These are phyloP conservation scores for Cordyceps tenuipes DNA, from an alignment of 2,329 filamentous ascomycete species.

Conservation along the genomic window DNA sequence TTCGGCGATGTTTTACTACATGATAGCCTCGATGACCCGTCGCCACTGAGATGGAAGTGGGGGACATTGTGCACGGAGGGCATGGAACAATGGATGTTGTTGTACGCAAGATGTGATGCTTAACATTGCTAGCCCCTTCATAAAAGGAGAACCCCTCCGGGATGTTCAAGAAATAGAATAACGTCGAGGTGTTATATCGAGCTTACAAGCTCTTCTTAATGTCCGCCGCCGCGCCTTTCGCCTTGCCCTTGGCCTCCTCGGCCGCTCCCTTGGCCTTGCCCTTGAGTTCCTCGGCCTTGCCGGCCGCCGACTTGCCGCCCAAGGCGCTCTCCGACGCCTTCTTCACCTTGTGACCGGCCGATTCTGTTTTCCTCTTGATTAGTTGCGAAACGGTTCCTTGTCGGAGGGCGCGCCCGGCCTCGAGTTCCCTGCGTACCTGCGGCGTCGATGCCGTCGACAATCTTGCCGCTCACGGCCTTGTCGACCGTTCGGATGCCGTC, in stretches of 20 bases:
- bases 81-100: too few species aligned
- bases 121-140: too few species aligned
- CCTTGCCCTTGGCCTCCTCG: conserved; percentile 33
- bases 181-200: neutral
- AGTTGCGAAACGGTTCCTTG: neutral
- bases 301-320: conserved; percentile 25
- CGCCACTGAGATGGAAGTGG: too few species aligned
- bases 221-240: conserved; percentile 35
- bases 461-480: conserved; percentile 50
- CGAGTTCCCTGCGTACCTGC: conserved; percentile 37
- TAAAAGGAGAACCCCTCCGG: too few species aligned
- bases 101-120: too few species aligned
- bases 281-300: conserved; percentile 29
- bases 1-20: too few species aligned
- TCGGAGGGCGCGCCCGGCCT: too few species aligned
- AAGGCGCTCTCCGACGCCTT: conserved; percentile 30
- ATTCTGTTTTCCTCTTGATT: conserved; percentile 21
- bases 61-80: too few species aligned
- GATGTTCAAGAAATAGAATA: too few species aligned
- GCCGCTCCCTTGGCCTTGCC: conserved; percentile 36
- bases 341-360: conserved; percentile 40
- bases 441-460: conserved; percentile 53
- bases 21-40: too few species aligned
- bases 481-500: conserved; percentile 53
- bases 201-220: conserved; percentile 24